Conservation (phyloP, 192 early-diverging fungal species). For the Umbelopsis vinacea region DNA sequence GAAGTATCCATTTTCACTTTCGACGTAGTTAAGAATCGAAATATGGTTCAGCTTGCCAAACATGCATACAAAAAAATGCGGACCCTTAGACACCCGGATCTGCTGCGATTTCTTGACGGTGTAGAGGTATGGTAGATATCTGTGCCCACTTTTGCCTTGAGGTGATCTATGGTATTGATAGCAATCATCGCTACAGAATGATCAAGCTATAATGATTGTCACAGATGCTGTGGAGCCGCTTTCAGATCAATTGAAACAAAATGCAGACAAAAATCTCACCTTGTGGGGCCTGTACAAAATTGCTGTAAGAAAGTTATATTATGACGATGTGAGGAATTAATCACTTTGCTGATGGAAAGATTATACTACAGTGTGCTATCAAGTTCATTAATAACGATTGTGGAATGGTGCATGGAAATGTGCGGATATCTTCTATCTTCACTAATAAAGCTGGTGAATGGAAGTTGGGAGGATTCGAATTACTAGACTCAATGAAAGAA, state of each 20-base stretch:
- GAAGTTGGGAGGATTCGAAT: constrained; percentile 91
- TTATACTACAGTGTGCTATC: constrained; percentile 65
- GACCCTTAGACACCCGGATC: constrained; percentile 89
- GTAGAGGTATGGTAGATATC: constrained; percentile 63
- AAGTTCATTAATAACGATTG: constrained; percentile 90
- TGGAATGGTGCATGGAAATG: constrained; percentile 85
- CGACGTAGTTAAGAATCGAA: constrained; percentile 65
- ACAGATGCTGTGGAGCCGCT: constrained; percentile 86
- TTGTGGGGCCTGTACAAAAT: constrained; percentile 91
- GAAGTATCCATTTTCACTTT: constrained; percentile 85
- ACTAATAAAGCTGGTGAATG: constrained; percentile 93
- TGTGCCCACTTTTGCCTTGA: too few species aligned
- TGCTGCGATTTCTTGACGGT: constrained; percentile 86
- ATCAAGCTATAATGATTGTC: constrained; percentile 80
- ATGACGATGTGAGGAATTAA: background rate
- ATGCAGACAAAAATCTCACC: constrained; percentile 64
- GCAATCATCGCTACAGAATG: constrained; percentile 32
- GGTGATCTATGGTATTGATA: background rate
- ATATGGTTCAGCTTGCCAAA: constrained; percentile 80
- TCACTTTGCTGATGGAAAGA: background rate
- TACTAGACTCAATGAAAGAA: constrained; percentile 72
- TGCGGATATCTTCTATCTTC: constrained; percentile 79
- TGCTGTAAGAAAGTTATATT: constrained; percentile 56
- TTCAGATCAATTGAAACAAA: constrained; percentile 48
- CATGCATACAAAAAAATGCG: constrained; percentile 87